These are phyloP conservation scores for Narthecium ossifragum DNA, from an alignment of 106 monocot species.

Conservation along the genomic window DNA sequence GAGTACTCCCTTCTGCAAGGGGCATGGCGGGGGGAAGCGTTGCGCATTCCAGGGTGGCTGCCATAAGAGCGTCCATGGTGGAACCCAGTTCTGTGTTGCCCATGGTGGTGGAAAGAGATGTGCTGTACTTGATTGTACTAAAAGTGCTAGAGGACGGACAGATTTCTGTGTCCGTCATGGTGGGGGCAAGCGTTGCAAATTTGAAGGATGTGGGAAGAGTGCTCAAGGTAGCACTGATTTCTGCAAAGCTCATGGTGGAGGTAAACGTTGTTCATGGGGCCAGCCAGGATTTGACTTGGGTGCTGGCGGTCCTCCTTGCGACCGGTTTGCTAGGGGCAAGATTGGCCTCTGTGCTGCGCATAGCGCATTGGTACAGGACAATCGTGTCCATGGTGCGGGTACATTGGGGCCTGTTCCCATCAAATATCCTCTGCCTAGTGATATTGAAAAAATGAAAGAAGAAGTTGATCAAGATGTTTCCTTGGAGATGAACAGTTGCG, in stretches of 20 bases:
- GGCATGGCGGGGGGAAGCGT: constrained; percentile 69
- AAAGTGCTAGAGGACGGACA: constrained; percentile 30
- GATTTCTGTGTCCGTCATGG: constrained; percentile 39
- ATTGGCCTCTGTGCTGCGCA: constrained; percentile 49
- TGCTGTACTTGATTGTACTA: constrained; percentile 22
- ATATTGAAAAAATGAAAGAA: constrained; percentile 16
- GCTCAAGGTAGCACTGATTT: constrained; percentile 44
- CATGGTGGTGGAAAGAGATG: constrained; percentile 74
- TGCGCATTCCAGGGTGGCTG: constrained; percentile 46
- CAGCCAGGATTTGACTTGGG: constrained; percentile 15
- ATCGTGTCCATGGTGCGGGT: constrained; percentile 45
- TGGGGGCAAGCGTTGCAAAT: constrained; percentile 34
- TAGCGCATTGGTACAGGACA: constrained; percentile 41
- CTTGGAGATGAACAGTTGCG: neutral
- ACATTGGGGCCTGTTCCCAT: constrained; percentile 8
- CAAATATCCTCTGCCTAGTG: neutral
- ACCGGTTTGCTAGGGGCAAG: constrained; percentile 49
- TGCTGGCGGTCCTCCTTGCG: constrained; percentile 27
- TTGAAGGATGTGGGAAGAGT: constrained; percentile 34
- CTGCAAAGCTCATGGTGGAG: constrained; percentile 43
- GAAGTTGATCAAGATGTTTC: neutral
- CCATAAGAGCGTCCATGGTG: constrained; percentile 63
- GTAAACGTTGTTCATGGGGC: constrained; percentile 33
- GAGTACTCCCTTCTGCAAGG: constrained; percentile 56
- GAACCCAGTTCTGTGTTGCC: constrained; percentile 46